Evolutionary conservation across 345 rosid species (phyloP).

Genomic region (Hibiscus mutabilis): DNA sequence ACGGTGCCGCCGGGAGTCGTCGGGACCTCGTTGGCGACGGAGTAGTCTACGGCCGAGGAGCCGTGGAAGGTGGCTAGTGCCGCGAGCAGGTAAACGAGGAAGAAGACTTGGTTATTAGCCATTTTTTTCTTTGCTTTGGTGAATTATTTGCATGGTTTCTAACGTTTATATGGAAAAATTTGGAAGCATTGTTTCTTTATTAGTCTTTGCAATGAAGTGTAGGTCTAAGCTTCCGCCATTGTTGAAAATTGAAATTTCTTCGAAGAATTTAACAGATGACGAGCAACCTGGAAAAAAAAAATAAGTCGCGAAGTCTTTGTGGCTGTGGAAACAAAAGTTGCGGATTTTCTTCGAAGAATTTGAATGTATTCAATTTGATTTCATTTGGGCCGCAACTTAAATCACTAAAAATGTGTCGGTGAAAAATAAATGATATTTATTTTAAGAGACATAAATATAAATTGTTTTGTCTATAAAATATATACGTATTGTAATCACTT

Average conservation of each 20-base stretch:
- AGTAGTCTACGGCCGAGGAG: background rate
- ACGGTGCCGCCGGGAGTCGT: background rate
- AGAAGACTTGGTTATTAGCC: background rate
- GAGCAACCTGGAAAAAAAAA: background rate
- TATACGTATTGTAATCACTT: no score
- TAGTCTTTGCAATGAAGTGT: background rate
- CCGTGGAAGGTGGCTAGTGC: background rate
- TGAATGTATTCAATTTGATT: no score
- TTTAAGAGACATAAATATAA: no score
- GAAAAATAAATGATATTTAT: no score
- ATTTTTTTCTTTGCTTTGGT: background rate
- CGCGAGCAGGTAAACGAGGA: background rate
- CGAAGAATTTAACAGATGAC: background rate
- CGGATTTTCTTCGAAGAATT: no score
- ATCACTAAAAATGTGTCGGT: no score
- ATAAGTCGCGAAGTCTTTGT: background rate
- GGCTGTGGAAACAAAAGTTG: no score
- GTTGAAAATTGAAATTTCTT: background rate
- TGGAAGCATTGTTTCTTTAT: background rate
- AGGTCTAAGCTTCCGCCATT: background rate
- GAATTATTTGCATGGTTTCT: background rate
- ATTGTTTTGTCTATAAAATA: no score
- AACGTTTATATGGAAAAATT: background rate
- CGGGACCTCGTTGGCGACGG: background rate
- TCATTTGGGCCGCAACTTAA: no score